A percentile compares a stretch with the other conserved stretches of the same genome.
Evolutionary conservation across 371 early-diverging fungal genomes (phyloP).

Genomic region (Gilbertella persicaria): DNA sequence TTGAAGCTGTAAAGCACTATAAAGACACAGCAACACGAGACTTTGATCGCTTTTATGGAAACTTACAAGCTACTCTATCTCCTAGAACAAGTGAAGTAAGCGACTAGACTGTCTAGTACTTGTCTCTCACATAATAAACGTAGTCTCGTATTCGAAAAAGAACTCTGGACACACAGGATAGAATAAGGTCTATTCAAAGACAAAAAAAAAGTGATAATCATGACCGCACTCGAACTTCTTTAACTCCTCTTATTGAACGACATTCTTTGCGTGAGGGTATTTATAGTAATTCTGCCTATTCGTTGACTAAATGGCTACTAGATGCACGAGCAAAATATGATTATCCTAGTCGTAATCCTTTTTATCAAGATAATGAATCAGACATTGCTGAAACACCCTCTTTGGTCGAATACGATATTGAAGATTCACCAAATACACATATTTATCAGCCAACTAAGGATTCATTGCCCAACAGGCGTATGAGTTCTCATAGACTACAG

Average conservation of each 20-base stretch:
- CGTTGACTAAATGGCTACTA: background rate
- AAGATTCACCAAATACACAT: slow-evolving; percentile 6
- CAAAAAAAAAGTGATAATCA: background rate
- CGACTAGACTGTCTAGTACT: too few species aligned
- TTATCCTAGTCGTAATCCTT: slow-evolving; percentile 14
- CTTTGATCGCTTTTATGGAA: slow-evolving; percentile 27
- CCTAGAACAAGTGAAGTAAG: slow-evolving; percentile 20
- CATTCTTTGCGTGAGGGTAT: slow-evolving; percentile 29
- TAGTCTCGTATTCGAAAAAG: slow-evolving; percentile 14
- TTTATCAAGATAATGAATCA: slow-evolving; percentile 16
- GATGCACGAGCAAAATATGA: slow-evolving; percentile 5
- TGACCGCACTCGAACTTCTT: slow-evolving; percentile 12
- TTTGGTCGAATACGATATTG: slow-evolving; percentile 1
- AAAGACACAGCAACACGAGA: slow-evolving; percentile 18
- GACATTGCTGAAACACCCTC: slow-evolving; percentile 16
- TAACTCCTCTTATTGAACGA: slow-evolving; percentile 30
- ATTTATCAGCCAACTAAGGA: too few species aligned
- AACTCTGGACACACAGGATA: slow-evolving; percentile 12
- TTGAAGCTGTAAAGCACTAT: slow-evolving; percentile 14
- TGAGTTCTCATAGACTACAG: background rate
- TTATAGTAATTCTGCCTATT: background rate
- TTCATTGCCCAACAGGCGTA: background rate
- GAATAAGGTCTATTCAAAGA: background rate
- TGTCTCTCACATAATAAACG: background rate
- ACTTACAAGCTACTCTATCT: slow-evolving; percentile 15